Percentiles rank a stretch among this genome's conserved stretches.
Evolutionary conservation across 192 early-diverging fungal species (phyloP).

Genomic region (Gamsiella multidivaricata): DNA sequence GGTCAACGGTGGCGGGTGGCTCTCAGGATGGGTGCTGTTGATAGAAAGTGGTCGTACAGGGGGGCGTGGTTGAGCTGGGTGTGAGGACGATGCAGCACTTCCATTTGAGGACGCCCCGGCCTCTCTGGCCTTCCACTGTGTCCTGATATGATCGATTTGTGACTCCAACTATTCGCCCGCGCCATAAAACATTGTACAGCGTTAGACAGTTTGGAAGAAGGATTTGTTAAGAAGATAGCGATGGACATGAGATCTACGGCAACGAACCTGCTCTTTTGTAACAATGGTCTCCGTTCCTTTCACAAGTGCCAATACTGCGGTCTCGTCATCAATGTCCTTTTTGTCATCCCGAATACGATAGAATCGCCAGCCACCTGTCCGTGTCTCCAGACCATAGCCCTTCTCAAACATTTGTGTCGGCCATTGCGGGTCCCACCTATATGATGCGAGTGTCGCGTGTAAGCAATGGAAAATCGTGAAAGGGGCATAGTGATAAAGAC

Average conservation of each 20-base stretch:
- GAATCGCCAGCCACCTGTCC: constrained; percentile 67
- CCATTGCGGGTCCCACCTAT: constrained; percentile 64
- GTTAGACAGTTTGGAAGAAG: not conserved
- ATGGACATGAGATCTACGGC: too few relatives aligned
- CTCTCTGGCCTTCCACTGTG: constrained; percentile 49
- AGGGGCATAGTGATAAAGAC: too few relatives aligned
- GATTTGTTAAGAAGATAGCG: too few relatives aligned
- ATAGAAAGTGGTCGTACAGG: constrained; percentile 32
- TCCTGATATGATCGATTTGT: constrained; percentile 39
- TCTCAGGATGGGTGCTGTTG: constrained; percentile 17
- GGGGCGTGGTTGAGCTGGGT: constrained; percentile 18
- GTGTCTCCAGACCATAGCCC: constrained; percentile 57
- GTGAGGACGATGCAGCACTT: constrained; percentile 4
- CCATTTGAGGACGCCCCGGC: constrained; percentile 34
- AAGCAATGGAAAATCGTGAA: too few relatives aligned
- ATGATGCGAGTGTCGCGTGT: not conserved
- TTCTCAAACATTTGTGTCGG: constrained; percentile 63
- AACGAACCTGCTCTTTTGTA: constrained; percentile 57
- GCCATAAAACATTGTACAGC: too few relatives aligned
- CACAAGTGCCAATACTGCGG: constrained; percentile 56
- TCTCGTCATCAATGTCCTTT: constrained; percentile 65
- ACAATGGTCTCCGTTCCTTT: constrained; percentile 61
- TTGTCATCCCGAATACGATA: constrained; percentile 71
- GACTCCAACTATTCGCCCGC: constrained; percentile 25
- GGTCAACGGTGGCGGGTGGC: constrained; percentile 22